Evolutionary conservation across 306 rosid species (phyloP).

Genomic region (Castanea mollissima): DNA sequence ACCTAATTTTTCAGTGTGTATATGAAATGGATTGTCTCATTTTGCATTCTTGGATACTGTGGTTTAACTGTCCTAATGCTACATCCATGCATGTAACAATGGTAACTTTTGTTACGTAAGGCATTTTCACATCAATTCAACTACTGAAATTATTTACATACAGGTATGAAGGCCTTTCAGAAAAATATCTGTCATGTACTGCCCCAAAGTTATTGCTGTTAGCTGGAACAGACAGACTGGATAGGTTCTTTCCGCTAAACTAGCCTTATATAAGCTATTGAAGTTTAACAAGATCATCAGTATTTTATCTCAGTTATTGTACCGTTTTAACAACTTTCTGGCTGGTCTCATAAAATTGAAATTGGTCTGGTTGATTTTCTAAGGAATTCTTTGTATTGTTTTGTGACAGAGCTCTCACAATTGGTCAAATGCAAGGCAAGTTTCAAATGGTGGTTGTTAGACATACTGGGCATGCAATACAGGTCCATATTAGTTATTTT

Average conservation of each 20-base stretch:
- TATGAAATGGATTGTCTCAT: background rate
- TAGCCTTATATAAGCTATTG: slow-evolving; percentile 9
- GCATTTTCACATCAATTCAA: background rate
- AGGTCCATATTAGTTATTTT: slow-evolving; percentile 40
- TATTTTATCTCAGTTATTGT: slow-evolving; percentile 6
- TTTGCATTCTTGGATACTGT: background rate
- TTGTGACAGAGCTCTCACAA: slow-evolving; percentile 76
- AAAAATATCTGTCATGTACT: slow-evolving; percentile 70
- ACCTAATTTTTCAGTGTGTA: background rate
- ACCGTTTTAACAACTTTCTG: background rate
- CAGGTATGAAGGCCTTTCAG: slow-evolving; percentile 99
- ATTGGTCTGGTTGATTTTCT: slow-evolving; percentile 21
- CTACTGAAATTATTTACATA: background rate
- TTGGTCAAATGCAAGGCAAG: slow-evolving; percentile 99
- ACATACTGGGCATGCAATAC: slow-evolving; percentile 95
- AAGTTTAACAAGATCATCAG: background rate
- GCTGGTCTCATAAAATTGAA: slow-evolving; percentile 5
- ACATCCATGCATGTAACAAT: background rate
- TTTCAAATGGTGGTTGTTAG: slow-evolving; percentile 89
- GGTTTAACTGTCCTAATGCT: background rate
- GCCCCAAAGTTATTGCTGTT: slow-evolving; percentile 87
- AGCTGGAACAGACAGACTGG: slow-evolving; percentile 97
- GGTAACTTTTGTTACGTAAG: background rate
- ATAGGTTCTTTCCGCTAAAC: slow-evolving; percentile 51
- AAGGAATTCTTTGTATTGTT: slow-evolving; percentile 19